A percentile compares a stretch with the other conserved stretches of the same genome.
Evolutionary conservation across 108 stramenopile species (phyloP).

Genomic region (Epipyxis sp.): DNA sequence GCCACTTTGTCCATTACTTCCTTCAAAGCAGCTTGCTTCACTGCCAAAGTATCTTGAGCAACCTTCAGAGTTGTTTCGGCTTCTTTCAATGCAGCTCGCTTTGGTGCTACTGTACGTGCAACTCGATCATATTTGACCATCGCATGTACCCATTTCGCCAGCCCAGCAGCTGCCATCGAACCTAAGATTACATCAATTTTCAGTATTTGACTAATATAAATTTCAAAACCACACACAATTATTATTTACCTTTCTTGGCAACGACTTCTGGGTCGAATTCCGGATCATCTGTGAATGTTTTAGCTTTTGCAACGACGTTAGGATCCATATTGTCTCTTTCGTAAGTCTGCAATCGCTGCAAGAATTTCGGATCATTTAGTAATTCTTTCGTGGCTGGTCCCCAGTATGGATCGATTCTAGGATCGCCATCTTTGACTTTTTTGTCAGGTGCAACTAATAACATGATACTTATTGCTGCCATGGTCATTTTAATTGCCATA

Average conservation of each 20-base stretch:
- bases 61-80: conserved; percentile 53
- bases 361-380: conserved; percentile 51
- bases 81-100: conserved; percentile 52
- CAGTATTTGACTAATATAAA: too few relatives aligned
- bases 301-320: conserved; percentile 51
- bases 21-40: conserved; percentile 56
- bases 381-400: conserved; percentile 60
- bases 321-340: conserved; percentile 62
- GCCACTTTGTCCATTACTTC: conserved; percentile 59
- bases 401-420: conserved; percentile 63
- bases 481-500: conserved; percentile 49
- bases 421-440: conserved; percentile 50
- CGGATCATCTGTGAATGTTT: conserved; percentile 52
- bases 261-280: conserved; percentile 56
- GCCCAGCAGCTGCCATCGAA: conserved; percentile 58
- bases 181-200: too few relatives aligned
- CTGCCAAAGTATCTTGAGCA: conserved; percentile 49
- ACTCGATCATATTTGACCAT: conserved; percentile 64
- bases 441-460: conserved; percentile 27
- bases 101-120: conserved; percentile 58
- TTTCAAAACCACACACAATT: too few relatives aligned
- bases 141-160: conserved; percentile 63
- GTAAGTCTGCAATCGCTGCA: conserved; percentile 55
- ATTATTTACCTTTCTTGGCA: conserved; percentile 50
- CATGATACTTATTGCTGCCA: conserved; percentile 30